Evolutionary conservation across 2,329 filamentous ascomycete species (phyloP).

Genomic region (Podosphaera fusca): DNA sequence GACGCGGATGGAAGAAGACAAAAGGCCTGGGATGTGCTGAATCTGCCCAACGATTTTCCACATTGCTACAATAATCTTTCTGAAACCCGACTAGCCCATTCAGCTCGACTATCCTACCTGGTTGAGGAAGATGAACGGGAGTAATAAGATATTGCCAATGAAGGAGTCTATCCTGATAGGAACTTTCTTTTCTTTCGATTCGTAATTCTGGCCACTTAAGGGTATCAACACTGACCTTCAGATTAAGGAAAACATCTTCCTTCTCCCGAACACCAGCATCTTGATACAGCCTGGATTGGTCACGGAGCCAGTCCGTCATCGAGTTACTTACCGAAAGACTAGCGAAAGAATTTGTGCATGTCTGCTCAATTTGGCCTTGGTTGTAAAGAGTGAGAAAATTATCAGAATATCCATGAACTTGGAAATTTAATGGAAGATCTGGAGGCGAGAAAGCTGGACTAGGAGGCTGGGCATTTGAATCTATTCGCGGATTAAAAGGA

Average conservation of each 20-base stretch:
- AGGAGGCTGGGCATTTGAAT: conserved; percentile 33
- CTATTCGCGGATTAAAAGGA: conserved; percentile 33
- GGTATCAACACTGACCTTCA: conserved; percentile 15
- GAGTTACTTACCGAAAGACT: conserved; percentile 53
- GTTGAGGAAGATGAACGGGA: conserved; percentile 16
- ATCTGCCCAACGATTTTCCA: conserved; percentile 44
- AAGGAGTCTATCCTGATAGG: conserved; percentile 23
- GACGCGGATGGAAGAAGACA: conserved; percentile 66
- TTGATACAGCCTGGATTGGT: conserved; percentile 41
- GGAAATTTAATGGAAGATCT: conserved; percentile 36
- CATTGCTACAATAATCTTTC: conserved; percentile 44
- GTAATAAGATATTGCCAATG: conserved; percentile 46
- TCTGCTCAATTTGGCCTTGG: conserved; percentile 31
- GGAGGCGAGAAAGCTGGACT: conserved; percentile 61
- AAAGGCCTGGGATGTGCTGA: conserved; percentile 44
- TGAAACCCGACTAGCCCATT: conserved; percentile 57
- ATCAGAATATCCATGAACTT: conserved; percentile 45
- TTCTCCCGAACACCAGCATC: conserved; percentile 40
- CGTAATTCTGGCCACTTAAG: conserved; percentile 13
- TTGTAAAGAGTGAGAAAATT: conserved; percentile 58
- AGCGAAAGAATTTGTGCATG: conserved; percentile 54
- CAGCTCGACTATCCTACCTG: conserved; percentile 36
- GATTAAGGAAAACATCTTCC: conserved; percentile 42
- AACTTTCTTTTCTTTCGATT: conserved; percentile 10
- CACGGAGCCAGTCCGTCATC: conserved; percentile 56